A percentile compares a stretch with the other conserved stretches of the same genome.
Conservation (phyloP, 768 basidiomycete species). For the Termitomyces sp. region DNA sequence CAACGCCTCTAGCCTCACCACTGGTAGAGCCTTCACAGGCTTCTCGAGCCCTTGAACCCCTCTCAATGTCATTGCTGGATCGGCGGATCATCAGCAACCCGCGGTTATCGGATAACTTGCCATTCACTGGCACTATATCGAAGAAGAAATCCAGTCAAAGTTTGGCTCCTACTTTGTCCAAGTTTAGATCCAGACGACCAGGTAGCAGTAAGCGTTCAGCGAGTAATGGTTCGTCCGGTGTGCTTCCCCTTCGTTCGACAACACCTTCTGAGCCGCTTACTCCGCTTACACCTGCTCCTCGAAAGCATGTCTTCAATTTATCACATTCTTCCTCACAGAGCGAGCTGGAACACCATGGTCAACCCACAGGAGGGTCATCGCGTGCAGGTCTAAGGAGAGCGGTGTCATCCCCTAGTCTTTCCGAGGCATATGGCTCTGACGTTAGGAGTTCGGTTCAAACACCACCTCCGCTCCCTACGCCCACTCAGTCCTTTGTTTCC, state of each 20-base stretch:
- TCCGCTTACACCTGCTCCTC: constrained; percentile 67
- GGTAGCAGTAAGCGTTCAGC: constrained; percentile 22
- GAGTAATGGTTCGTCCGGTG: constrained; percentile 28
- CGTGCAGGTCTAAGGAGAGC: constrained; percentile 39
- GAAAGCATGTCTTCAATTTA: constrained; percentile 46
- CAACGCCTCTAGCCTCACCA: constrained; percentile 40
- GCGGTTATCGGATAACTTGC: constrained; percentile 21
- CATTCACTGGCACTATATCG: constrained; percentile 15
- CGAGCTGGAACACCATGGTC: constrained; percentile 30
- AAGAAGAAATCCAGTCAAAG: constrained; percentile 30
- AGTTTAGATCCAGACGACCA: constrained; percentile 27
- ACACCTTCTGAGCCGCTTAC: constrained; percentile 61
- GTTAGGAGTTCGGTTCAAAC: constrained; percentile 31
- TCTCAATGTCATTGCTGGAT: constrained; percentile 34
- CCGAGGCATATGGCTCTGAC: constrained; percentile 40
- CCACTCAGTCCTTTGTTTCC: constrained; percentile 25
- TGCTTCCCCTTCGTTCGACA: constrained; percentile 56
- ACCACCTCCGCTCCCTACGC: constrained; percentile 42
- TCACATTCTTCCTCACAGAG: constrained; percentile 60
- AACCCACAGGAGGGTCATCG: constrained; percentile 5
- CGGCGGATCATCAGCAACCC: constrained; percentile 46
- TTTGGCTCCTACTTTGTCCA: constrained; percentile 24
- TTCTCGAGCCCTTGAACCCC: constrained; percentile 16
- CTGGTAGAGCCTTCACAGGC: constrained; percentile 10
- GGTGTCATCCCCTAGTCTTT: constrained; percentile 54